Evolutionary conservation across 768 basidiomycete species (phyloP), one percentile per base, ranked within the genome.

Genomic region (Rhizopogon sp.): DNA sequence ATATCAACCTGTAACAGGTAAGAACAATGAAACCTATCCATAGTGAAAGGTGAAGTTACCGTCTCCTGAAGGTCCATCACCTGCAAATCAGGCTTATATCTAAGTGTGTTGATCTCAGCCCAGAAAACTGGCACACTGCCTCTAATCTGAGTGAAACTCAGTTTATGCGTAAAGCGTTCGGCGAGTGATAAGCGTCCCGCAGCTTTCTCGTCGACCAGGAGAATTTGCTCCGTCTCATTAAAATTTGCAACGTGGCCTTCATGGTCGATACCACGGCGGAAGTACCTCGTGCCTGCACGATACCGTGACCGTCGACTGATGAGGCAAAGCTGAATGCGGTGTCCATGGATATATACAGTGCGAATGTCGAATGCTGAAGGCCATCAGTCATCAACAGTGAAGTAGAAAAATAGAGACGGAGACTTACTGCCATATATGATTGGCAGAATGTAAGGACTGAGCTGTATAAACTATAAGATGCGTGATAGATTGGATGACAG

Each of bases 271-370:
- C 97, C 97, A 45, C 97, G 86, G 17, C 93, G 83, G 74, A 98
- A 97, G 78, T 96, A 98, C 49, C 97, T 90, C 13, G 97, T 98
- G 5, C 97, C 97, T 29, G 97, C 93, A 55, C 96, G 85, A 74
- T 88, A 90, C 20, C 97, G 89, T 10, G 93, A 95, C 51, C 95
- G 89, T 29, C 97, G 87, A 60, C 94, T 94, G 61, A 98, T 88
- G 63, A 99, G 84, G 62, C 83, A 85, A 60, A 98, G 78, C 44
- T 89, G 84, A 66, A 98, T 75, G 56, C 87, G 82, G 54, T 85
- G 83, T 11, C 87, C 85, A 64, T 91, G 88, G 61, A 96, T 76
- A 58, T 83, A 79, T 14, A 84, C 74, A 6, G 85, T 79, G 20
- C 90, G 87, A 49, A 94, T 73, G 63, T 95, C 93, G 70, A 98